Percentiles rank a stretch among this genome's conserved stretches.
Conservation (phyloP, 2,329 filamentous ascomycete species). For the Fusarium guadeloupense region DNA sequence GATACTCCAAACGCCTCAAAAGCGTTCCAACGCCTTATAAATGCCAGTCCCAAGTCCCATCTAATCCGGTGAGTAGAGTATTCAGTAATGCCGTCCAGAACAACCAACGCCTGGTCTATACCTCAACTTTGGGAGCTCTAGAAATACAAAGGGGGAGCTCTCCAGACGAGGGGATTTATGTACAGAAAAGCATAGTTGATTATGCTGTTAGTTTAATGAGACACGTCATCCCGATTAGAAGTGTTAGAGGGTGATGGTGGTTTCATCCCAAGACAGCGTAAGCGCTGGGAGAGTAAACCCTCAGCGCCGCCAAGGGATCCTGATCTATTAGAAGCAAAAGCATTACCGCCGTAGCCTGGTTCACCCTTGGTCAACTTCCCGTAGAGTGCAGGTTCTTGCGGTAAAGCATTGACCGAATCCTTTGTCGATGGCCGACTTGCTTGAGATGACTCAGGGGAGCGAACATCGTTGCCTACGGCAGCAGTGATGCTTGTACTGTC, state of each 20-base stretch:
- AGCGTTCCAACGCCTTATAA: not conserved
- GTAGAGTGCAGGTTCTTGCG: constrained; percentile 57
- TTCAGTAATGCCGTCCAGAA: constrained; percentile 13
- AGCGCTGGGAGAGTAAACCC: constrained; percentile 73
- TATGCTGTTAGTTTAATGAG: constrained; percentile 10
- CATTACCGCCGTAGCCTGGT: constrained; percentile 67
- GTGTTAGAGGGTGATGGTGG: constrained; percentile 21
- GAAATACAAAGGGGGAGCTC: not conserved
- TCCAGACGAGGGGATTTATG: not conserved
- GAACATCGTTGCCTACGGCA: constrained; percentile 29
- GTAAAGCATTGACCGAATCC: constrained; percentile 45
- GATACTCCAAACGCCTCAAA: constrained; percentile 24
- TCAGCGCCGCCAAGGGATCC: constrained; percentile 59
- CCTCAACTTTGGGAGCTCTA: not conserved
- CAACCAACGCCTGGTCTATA: constrained; percentile 11
- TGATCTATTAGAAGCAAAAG: constrained; percentile 52
- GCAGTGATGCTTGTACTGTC: constrained; percentile 43
- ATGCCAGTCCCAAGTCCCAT: not conserved
- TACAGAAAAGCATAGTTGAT: constrained; percentile 10
- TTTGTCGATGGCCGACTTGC: constrained; percentile 49
- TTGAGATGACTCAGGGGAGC: constrained; percentile 44
- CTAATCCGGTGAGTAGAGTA: not conserved
- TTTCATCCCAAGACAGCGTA: constrained; percentile 69
- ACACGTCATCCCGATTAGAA: not conserved
- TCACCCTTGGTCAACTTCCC: constrained; percentile 76